phyloP scores from a whole-genome alignment of 2,329 filamentous ascomycete species.

The Monilinia fructigena region DNA sequence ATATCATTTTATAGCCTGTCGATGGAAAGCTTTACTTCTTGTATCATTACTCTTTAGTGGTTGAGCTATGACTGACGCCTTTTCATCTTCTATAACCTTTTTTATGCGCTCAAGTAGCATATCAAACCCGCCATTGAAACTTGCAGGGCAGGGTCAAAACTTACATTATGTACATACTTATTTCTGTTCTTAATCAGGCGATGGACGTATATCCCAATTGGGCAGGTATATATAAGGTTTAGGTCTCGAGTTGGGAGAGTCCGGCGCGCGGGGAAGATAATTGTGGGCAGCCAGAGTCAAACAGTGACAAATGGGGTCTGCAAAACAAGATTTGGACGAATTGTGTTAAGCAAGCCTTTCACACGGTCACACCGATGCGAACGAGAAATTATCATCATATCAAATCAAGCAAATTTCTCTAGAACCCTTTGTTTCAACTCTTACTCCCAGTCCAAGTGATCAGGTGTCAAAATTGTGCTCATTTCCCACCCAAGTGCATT shows the following conservation, averaged over 20 bases:
- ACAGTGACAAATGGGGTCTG: neutral
- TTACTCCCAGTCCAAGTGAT: neutral
- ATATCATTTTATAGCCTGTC: slow-evolving; percentile 16
- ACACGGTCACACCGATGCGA: neutral
- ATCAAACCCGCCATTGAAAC: slow-evolving; percentile 7
- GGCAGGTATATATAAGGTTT: slow-evolving; percentile 19
- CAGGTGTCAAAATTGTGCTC: slow-evolving; percentile 15
- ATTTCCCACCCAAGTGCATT: slow-evolving; percentile 9
- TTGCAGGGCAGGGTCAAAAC: slow-evolving; percentile 5
- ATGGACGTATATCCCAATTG: slow-evolving; percentile 11
- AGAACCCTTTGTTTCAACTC: slow-evolving; percentile 9
- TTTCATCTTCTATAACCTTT: neutral
- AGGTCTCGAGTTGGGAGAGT: slow-evolving; percentile 8
- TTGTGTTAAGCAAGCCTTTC: slow-evolving; percentile 3
- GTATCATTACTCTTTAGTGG: slow-evolving; percentile 12
- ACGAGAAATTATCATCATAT: slow-evolving; percentile 18
- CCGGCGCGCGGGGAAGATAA: neutral
- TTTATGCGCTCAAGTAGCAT: slow-evolving; percentile 1
- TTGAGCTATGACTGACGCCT: neutral
- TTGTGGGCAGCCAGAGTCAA: neutral
- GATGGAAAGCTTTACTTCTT: slow-evolving; percentile 19
- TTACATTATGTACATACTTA: slow-evolving; percentile 17
- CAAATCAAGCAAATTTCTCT: slow-evolving; percentile 19
- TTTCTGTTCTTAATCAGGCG: slow-evolving; percentile 18
- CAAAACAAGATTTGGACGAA: neutral